Evolutionary conservation across 352 stramenopile genomes (phyloP).

Genomic region (Phytopythium helicoides): DNA sequence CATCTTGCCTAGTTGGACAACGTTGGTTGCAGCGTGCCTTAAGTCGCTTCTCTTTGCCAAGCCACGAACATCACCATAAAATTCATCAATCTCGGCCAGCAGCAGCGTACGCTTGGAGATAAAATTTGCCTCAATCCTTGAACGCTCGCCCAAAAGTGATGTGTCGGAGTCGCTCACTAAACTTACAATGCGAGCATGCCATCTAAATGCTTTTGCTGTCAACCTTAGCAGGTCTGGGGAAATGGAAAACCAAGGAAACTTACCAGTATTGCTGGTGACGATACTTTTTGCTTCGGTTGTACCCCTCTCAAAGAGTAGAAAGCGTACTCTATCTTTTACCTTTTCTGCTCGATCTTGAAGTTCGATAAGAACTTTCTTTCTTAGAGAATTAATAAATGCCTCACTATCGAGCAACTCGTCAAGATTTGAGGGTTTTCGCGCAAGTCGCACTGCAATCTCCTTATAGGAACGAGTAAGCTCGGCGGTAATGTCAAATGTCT

Average conservation of each 20-base stretch:
- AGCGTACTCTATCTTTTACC: conserved; percentile 61
- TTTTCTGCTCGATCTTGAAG: conserved; percentile 38
- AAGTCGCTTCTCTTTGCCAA: conserved; percentile 80
- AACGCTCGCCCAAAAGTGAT: conserved; percentile 51
- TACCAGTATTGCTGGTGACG: background rate
- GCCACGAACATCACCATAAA: conserved; percentile 60
- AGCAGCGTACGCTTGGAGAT: conserved; percentile 67
- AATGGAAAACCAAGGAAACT: conserved; percentile 9
- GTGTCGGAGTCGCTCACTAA: conserved; percentile 52
- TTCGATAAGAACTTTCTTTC: conserved; percentile 35
- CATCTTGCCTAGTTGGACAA: conserved; percentile 72
- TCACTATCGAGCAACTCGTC: conserved; percentile 75
- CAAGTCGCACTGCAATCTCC: conserved; percentile 54
- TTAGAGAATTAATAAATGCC: conserved; percentile 47
- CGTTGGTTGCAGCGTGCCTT: conserved; percentile 69
- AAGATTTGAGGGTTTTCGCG: conserved; percentile 63
- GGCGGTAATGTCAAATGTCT: conserved; percentile 41
- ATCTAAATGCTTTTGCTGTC: conserved; percentile 67
- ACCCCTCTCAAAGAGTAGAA: conserved; percentile 60
- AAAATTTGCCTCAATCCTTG: conserved; percentile 70
- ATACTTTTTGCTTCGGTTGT: background rate
- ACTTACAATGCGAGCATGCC: conserved; percentile 55
- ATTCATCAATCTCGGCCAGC: conserved; percentile 70
- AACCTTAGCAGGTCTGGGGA: conserved; percentile 50
- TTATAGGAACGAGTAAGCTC: conserved; percentile 75